Conservation (phyloP, 495 filamentous ascomycete genomes). For the Penicillium tannophilum region DNA sequence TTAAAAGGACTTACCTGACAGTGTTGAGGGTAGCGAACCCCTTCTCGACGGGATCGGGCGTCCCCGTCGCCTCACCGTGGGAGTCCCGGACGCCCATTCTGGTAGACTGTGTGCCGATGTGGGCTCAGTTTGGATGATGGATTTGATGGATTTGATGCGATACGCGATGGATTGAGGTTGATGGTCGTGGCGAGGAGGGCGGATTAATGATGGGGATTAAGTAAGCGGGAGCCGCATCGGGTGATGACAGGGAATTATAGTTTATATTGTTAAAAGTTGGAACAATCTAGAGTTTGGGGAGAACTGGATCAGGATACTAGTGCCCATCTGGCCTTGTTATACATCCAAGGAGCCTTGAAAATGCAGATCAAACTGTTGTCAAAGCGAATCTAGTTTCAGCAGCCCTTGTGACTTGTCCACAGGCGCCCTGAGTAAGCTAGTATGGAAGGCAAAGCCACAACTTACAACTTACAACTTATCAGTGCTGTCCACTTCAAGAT, state of each 20-base stretch:
- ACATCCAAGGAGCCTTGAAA: too few species aligned
- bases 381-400: too few species aligned
- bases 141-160: slow-evolving; percentile 25
- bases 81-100: slow-evolving; percentile 52
- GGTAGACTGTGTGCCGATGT: slow-evolving; percentile 10
- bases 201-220: slow-evolving; percentile 10
- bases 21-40: slow-evolving; percentile 79
- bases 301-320: too few species aligned
- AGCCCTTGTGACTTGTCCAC: too few species aligned
- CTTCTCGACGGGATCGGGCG: slow-evolving; percentile 68
- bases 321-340: too few species aligned
- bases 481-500: too few species aligned
- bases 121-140: slow-evolving; percentile 22
- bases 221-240: slow-evolving; percentile 19
- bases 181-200: slow-evolving; percentile 25
- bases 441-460: too few species aligned
- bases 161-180: slow-evolving; percentile 28
- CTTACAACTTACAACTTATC: too few species aligned
- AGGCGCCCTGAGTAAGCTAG: too few species aligned
- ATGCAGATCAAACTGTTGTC: too few species aligned
- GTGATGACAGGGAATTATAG: not conserved
- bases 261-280: too few species aligned
- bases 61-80: slow-evolving; percentile 52
- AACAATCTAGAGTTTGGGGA: too few species aligned
- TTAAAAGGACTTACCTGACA: slow-evolving; percentile 57